Evolutionary conservation across 805 yeast genomes (phyloP), one percentile per base, ranked within the genome.

Genomic region (Tetrapisispora fleetii): DNA sequence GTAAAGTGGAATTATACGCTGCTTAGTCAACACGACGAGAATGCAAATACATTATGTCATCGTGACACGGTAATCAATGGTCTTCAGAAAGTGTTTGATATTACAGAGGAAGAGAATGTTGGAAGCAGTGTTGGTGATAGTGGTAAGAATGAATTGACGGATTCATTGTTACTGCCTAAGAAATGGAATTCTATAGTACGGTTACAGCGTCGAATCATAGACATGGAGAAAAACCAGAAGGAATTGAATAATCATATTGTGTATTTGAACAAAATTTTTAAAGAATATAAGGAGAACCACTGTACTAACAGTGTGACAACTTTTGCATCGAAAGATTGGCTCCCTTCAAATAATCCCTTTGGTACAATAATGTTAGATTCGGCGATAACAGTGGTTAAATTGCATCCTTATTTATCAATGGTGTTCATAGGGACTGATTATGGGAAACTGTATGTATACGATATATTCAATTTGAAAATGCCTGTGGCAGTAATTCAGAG

Each of bases 131-230:
- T 32, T 14, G 35, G 10, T 4, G 14, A 32, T 11, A 11, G 10
- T 32, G n/a, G 5, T 14, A 13, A 32, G 5, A 14, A 32, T 32
- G 14, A 11, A 4, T 6, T 11, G 13, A 32, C 14, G 35, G 35
- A 16, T 19, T 37, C 37, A n/a, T 18, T 52, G 18, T 21, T 57
- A 10, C 46, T 58, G n/a, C 61, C 61, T 2, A 53, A 82, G 65
- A 90, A 89, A 67, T 90, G 97, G 97, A 74, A 83, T 0, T 81
- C 95, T 0, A 91, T 90, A 4, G 73, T 87, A 32, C 70, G 95
- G 42, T 70, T 91, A 30, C 96, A 91, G 65, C 77, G 80, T 52
- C 76, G 78, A 57, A 81, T 83, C 40, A 68, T 83, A 49, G 91
- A 82, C 46, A 65, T 88, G 40, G 95, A 90, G 58, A 66, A 73